Percentiles rank a stretch among this genome's conserved stretches.
Conservation (phyloP, 805 yeast species). For the Kurtzmaniella cleridarum region DNA sequence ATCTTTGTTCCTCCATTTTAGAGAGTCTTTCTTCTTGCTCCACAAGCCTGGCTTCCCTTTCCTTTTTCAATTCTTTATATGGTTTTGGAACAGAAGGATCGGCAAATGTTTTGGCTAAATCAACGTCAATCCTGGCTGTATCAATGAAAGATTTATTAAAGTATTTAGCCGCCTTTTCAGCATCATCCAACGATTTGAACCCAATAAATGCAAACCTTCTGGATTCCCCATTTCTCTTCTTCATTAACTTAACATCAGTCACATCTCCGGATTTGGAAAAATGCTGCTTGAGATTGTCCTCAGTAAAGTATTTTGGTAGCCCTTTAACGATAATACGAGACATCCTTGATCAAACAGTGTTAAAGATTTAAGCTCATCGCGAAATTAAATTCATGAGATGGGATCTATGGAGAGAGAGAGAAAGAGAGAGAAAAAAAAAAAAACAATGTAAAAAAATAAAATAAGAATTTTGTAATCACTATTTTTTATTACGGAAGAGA, state of each 20-base stretch:
- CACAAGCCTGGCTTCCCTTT: constrained; percentile 41
- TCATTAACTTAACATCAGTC: constrained; percentile 85
- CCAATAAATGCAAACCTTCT: constrained; percentile 94
- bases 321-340: constrained; percentile 92
- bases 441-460: no score
- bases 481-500: constrained; percentile 4
- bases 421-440: constrained; percentile 1
- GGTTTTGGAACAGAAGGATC: constrained; percentile 78
- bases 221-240: constrained; percentile 76
- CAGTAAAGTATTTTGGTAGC: constrained; percentile 72
- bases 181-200: constrained; percentile 66
- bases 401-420: neutral
- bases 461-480: constrained; percentile 5
- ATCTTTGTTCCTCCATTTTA: constrained; percentile 34
- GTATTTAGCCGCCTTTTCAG: constrained; percentile 68
- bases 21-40: constrained; percentile 39
- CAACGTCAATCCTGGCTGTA: constrained; percentile 74
- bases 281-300: constrained; percentile 63
- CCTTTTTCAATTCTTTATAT: constrained; percentile 31
- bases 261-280: constrained; percentile 60
- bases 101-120: constrained; percentile 76
- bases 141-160: constrained; percentile 78
- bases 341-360: constrained; percentile 28
- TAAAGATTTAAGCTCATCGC: constrained; percentile 4
- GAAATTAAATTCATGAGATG: neutral